phyloP scores from a whole-genome alignment of 768 basidiomycete species.

The Cyathus striatus region DNA sequence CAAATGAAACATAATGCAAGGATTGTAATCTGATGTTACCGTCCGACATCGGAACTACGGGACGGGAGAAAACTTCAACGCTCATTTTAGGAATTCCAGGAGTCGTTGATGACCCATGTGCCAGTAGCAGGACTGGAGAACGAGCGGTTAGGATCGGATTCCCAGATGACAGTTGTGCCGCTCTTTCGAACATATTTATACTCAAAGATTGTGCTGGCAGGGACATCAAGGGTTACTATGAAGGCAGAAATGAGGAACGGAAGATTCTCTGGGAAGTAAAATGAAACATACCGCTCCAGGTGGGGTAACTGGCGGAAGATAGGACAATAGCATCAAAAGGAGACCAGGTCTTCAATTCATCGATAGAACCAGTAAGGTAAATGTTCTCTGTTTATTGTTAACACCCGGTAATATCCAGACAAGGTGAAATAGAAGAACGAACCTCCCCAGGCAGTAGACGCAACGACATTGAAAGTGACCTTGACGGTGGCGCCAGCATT shows the following conservation, averaged over 20 bases:
- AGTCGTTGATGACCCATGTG: slow-evolving; percentile 29
- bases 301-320: slow-evolving; percentile 53
- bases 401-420: not conserved
- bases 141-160: slow-evolving; percentile 59
- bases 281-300: slow-evolving; percentile 56
- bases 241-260: slow-evolving; percentile 1
- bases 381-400: slow-evolving; percentile 49
- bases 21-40: no score
- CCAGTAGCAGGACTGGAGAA: slow-evolving; percentile 46
- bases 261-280: slow-evolving; percentile 4
- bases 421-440: slow-evolving; percentile 13
- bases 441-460: slow-evolving; percentile 59
- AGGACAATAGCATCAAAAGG: slow-evolving; percentile 51
- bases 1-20: no score
- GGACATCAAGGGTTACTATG: slow-evolving; percentile 54
- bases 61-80: not conserved
- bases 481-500: slow-evolving; percentile 19
- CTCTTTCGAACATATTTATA: slow-evolving; percentile 71
- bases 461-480: slow-evolving; percentile 60
- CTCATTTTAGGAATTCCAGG: slow-evolving; percentile 43
- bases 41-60: no score
- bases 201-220: slow-evolving; percentile 50
- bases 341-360: slow-evolving; percentile 54
- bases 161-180: slow-evolving; percentile 61
- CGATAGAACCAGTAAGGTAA: slow-evolving; percentile 58